Evolutionary conservation across 192 early-diverging fungal genomes (phyloP).

Genomic region (Neocallimastix lanati): DNA sequence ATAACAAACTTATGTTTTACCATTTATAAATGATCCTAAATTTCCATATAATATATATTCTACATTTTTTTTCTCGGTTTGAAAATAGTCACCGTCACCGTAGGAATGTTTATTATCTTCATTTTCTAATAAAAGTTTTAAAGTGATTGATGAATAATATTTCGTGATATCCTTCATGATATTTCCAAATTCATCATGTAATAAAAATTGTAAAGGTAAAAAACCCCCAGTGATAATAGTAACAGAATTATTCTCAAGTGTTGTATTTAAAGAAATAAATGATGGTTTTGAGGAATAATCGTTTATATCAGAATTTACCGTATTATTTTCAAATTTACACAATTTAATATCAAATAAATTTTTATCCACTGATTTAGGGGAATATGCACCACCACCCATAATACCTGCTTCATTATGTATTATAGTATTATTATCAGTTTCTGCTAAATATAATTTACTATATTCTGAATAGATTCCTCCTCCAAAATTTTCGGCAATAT

Average conservation of each 20-base stretch:
- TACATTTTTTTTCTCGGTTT: too few species aligned
- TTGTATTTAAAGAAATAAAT: neutral
- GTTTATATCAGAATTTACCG: neutral
- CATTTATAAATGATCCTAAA: too few species aligned
- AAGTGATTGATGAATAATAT: neutral
- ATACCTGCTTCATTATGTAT: neutral
- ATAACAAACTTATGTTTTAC: too few species aligned
- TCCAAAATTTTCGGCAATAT: neutral
- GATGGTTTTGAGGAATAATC: neutral
- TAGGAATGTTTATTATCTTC: neutral
- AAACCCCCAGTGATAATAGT: neutral
- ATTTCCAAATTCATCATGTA: neutral
- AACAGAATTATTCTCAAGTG: neutral
- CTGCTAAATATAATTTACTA: neutral
- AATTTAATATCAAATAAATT: neutral
- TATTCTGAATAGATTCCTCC: neutral
- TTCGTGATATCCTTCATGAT: neutral
- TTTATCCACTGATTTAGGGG: neutral
- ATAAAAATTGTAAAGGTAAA: neutral
- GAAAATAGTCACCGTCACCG: too few species aligned
- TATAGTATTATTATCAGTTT: neutral
- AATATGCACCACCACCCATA: neutral
- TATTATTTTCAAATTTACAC: neutral
- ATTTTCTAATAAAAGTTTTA: neutral
- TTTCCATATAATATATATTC: too few species aligned